phyloP scores from a whole-genome alignment of 2,329 filamentous ascomycete species.

The Aspergillus proliferans region DNA sequence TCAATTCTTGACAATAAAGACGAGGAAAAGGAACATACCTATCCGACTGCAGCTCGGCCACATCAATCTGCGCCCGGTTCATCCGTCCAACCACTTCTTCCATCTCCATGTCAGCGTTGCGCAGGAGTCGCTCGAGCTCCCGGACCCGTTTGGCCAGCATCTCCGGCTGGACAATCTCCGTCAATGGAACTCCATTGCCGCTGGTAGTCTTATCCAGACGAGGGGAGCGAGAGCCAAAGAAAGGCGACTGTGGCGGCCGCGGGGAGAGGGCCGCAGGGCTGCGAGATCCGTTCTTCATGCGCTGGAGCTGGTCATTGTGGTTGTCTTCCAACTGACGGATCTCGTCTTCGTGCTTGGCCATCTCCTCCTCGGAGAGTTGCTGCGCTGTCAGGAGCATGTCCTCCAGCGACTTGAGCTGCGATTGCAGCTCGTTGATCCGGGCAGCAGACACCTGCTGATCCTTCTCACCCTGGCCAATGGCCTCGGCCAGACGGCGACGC shows the following conservation, averaged over 20 bases:
- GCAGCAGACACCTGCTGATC: constrained; percentile 74
- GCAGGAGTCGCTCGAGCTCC: constrained; percentile 76
- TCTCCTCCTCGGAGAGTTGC: constrained; percentile 75
- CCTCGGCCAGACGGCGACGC: constrained; percentile 67
- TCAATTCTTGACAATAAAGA: not conserved
- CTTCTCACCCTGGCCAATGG: constrained; percentile 74
- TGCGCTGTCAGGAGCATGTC: constrained; percentile 79
- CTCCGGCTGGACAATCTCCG: constrained; percentile 67
- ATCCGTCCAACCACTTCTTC: constrained; percentile 75
- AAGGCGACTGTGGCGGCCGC: constrained; percentile 56
- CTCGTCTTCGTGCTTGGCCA: constrained; percentile 81
- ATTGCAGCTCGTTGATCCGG: constrained; percentile 78
- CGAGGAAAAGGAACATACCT: constrained; percentile 28
- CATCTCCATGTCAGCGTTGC: constrained; percentile 73
- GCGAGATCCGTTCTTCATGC: constrained; percentile 54
- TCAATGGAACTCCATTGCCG: constrained; percentile 53
- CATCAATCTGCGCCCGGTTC: constrained; percentile 77
- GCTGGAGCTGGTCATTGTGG: constrained; percentile 68
- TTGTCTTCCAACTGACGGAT: constrained; percentile 68
- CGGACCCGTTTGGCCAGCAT: constrained; percentile 70
- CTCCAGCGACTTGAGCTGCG: constrained; percentile 72
- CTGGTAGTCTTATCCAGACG: constrained; percentile 57
- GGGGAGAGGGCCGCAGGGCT: constrained; percentile 46
- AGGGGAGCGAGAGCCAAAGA: constrained; percentile 55
- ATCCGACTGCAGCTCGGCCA: constrained; percentile 63